Evolutionary conservation across 176 grass and related monocot species (phyloP).

Genomic region (Carex cristatella): DNA sequence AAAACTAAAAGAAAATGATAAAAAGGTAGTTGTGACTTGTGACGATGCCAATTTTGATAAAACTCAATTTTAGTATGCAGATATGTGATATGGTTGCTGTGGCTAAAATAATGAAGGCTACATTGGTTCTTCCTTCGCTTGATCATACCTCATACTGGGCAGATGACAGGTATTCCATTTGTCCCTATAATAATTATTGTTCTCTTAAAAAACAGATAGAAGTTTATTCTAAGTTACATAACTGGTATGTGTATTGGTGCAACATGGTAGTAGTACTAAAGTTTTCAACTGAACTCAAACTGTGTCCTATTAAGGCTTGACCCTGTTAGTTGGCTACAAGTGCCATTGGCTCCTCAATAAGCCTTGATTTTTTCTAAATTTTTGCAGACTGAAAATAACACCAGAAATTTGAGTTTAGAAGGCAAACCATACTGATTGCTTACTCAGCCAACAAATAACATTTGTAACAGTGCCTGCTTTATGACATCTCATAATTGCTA

Average conservation of each 20-base stretch:
- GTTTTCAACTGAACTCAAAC: background rate
- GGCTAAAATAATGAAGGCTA: constrained; percentile 91
- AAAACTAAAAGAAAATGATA: background rate
- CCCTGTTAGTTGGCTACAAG: background rate
- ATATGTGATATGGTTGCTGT: constrained; percentile 99
- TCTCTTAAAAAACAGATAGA: background rate
- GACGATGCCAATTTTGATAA: constrained; percentile 23
- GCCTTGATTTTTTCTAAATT: background rate
- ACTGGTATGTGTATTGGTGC: background rate
- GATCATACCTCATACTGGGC: constrained; percentile 99
- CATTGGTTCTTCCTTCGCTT: constrained; percentile 94
- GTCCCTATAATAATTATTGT: background rate
- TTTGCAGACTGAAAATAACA: background rate
- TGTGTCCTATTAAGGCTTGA: background rate
- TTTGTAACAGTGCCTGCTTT: background rate
- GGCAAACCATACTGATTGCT: background rate
- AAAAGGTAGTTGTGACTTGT: constrained; percentile 7
- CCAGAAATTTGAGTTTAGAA: background rate
- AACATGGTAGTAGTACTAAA: background rate
- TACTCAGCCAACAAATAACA: background rate
- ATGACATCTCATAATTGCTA: background rate
- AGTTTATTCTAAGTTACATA: background rate
- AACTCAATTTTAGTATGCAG: constrained; percentile 45
- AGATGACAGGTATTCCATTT: constrained; percentile 66
- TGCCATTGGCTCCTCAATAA: background rate